Evolutionary conservation across 257 asterid species (phyloP), one percentile per base, ranked within the genome.

Genomic region (Forsythia viridissima): DNA sequence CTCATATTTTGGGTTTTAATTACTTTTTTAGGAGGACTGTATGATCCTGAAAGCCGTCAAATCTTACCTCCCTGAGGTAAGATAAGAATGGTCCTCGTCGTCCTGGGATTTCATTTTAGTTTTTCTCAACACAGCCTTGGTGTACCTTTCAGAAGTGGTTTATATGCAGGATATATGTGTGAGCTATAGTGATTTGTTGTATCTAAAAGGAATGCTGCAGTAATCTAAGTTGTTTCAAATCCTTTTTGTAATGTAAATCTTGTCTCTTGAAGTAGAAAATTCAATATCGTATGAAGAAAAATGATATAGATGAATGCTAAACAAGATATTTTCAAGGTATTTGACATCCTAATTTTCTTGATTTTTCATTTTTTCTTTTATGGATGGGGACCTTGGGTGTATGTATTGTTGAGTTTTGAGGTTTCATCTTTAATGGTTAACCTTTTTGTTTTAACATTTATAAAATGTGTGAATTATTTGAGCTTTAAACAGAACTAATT

Each of bases 1-100:
- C 93, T 96, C 81, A 88, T 96, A 18, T 46, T 93, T 79, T 90
- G 90, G 90, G 96, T 87, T 71, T 69, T 93, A 79, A 71, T 89
- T 30, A 91, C 91, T 34, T 88, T 92, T 24, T 44, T 93, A 20
- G 92, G 89, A 48, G 97, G 93, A 73, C 39, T 91, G 3, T 83
- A 77, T 76, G 87, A 92, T 82, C 93, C 89, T 5, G 93, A 85
- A 78, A 93, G 83, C 79, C 85, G 89, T 52, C 88, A 89, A 59
- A 48, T 46, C 80, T 76, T 89, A 51, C 85, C 76, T 57, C 57
- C 40, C 18, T 84, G 80, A 87, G 82, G 83, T 55, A 44, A 72
- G 46, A 16, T 55, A 61, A 71, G 76, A 38, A 40, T 30, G 13
- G 3, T 30, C 70, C 34, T 65, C 16, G 18, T 20, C 51, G 0